These are phyloP conservation scores for Eucalyptus coolabah DNA, from an alignment of 345 rosid genomes.

Conservation along the genomic window DNA sequence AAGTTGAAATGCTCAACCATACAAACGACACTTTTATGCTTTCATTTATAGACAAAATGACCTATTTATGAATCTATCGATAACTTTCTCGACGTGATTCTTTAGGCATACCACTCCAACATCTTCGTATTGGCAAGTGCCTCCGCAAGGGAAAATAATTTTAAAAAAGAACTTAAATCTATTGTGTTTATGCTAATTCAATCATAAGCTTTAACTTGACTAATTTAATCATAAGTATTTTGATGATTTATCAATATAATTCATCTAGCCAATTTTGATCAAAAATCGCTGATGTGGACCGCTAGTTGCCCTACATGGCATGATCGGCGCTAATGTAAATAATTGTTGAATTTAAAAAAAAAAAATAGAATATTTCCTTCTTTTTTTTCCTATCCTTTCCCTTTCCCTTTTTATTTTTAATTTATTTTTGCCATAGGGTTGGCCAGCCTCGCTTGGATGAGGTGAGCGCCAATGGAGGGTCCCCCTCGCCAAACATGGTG, in stretches of 20 bases:
- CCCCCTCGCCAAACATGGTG: neutral
- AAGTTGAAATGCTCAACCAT: neutral
- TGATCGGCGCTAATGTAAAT: accelerated
- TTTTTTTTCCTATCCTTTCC: too few relatives aligned
- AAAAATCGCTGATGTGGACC: accelerated
- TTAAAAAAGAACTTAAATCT: too few relatives aligned
- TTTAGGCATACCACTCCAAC: slow-evolving; percentile 38
- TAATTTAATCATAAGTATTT: neutral
- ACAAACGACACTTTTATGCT: neutral
- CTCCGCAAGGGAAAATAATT: neutral
- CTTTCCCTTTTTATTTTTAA: accelerated
- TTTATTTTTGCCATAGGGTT: too few relatives aligned
- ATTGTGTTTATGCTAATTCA: accelerated
- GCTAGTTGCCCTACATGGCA: neutral
- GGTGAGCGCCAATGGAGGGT: too few relatives aligned
- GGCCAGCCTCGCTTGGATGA: too few relatives aligned
- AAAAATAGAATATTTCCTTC: too few relatives aligned
- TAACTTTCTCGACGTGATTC: slow-evolving; percentile 22
- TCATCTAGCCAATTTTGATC: accelerated
- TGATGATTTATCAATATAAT: too few relatives aligned
- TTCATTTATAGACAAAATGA: accelerated
- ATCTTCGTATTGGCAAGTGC: slow-evolving; percentile 28
- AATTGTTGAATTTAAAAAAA: too few relatives aligned
- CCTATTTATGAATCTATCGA: neutral
- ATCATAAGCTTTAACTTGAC: too few relatives aligned